phyloP scores from a whole-genome alignment of 371 early-diverging fungal species.

The Cokeromyces recurvatus region DNA sequence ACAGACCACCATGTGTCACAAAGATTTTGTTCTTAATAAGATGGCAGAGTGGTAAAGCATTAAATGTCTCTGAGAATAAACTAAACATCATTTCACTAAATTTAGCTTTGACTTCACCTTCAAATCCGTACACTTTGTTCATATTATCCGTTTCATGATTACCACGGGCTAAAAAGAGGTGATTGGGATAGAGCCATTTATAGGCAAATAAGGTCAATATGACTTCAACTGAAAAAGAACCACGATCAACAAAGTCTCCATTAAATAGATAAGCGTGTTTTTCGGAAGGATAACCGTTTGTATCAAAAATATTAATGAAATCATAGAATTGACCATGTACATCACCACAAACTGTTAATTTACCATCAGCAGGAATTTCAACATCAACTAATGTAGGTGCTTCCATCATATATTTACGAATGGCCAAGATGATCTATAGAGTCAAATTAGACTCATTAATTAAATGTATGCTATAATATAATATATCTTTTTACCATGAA shows the following conservation, averaged over 20 bases:
- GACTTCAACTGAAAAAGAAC: conserved; percentile 94
- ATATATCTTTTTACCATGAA: conserved; percentile 58
- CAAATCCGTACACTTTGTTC: conserved; percentile 98
- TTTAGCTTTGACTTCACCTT: conserved; percentile 96
- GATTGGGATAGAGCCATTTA: conserved; percentile 87
- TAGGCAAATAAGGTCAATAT: conserved; percentile 91
- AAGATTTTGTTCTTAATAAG: conserved; percentile 90
- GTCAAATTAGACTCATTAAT: background rate
- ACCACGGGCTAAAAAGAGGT: conserved; percentile 90
- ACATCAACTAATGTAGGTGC: conserved; percentile 84
- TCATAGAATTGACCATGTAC: conserved; percentile 99
- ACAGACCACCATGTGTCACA: conserved; percentile 98
- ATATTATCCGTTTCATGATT: conserved; percentile 99
- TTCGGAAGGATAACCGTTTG: conserved; percentile 83
- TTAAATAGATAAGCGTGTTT: conserved; percentile 90
- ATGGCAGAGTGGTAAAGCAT: conserved; percentile 92
- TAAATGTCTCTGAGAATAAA: conserved; percentile 92
- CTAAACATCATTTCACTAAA: conserved; percentile 87
- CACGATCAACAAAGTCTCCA: conserved; percentile 99
- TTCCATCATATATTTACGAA: conserved; percentile 65
- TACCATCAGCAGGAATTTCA: conserved; percentile 65
- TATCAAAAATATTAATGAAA: conserved; percentile 88
- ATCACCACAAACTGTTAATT: conserved; percentile 96
- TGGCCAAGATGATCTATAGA: conserved; percentile 68
- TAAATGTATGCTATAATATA: too few relatives aligned